Evolutionary conservation across 495 filamentous ascomycete species (phyloP), one percentile per base, ranked within the genome.

Genomic region (Cryomyces minteri): DNA sequence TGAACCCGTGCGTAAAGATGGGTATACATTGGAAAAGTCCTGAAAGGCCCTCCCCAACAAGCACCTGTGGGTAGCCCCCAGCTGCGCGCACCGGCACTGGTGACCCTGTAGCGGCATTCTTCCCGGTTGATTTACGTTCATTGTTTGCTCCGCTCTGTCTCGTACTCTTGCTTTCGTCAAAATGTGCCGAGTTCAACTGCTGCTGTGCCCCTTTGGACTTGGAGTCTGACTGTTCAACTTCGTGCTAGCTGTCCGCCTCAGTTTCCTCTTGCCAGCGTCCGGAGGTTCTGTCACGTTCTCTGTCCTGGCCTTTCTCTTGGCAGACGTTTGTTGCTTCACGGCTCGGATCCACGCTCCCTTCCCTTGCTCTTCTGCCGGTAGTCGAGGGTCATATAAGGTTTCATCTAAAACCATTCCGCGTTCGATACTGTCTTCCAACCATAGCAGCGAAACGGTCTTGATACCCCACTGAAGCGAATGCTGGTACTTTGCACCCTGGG

Each of bases 341-440:
- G 8, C n/a, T 30, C 57, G 57, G 51, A 74, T 71, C 82, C 84
- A 92, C 43, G 90, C 88, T 5, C 78, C 82, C 6, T 66, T 64
- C 0, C 90, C 90, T 53, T 84, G 76, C 54, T 84, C 66, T 50
- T 80, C 76, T 8, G 50, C 40, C 6, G 84, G 75, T 8, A 87
- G 48, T 32, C 65, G 60, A 2, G 84, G 87, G 57, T 90, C 76
- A 58, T 93, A 98, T 47, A 73, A 72, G 8, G 67, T 67, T 55
- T 94, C 92, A 32, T 94, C 81, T 25, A 98, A 67, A 4, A 82
- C 79, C 85, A 98, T 88, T n/a, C 90, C 92, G 45, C 90, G 76
- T 52, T 84, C 77, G 44, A 90, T 51, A 55, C 87, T 88, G 48
- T 96, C 78, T 29, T 73, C 62, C 40, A 96, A 69, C 90, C 90